Base-by-base conservation (phyloP, 2,329 filamentous ascomycete genomes). In the Neonectria sp. region DNA sequence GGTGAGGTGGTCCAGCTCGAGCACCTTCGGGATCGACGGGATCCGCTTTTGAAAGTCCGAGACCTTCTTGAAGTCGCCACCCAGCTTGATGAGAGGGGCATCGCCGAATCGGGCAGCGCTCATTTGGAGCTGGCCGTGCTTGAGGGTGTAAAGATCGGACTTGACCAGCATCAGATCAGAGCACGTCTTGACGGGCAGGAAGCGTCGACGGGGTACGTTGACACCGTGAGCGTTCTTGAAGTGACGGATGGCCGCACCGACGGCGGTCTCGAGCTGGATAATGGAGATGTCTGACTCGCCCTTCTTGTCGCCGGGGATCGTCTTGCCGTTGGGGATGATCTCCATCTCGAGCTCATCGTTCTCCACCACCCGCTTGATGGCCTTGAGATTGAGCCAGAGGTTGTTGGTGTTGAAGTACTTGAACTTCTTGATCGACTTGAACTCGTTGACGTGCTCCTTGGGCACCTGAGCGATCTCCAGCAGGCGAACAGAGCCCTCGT, bases 391-490 rank as follows among this genome's bases (percentile, higher is more conserved):
- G 89, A 99, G 93, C 96, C 96, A 99, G 86, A 99, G 98, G 90
- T 99, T 99, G 93, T 99, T 99, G 85, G 96, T 99, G 91, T 99
- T 99, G 92, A 99, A 99, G 91, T 99, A 99, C 90, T 97, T 98
- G 93, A 99, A 99, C 90, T 99, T 99, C 92, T 99, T 99, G 89
- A 99, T 99, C 55, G 95, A 98, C 92, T 99, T 99, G 94, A 99
- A 99, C 87, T 99, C 96, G 86, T 99, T 98, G 82, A 96, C 94
- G 86, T 99, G 96, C 88, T 99, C 94, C 91, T 98, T 99, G 85
- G 96, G 96, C 40, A 99, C 96, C 88, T 99, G 96, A 15, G 96
- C 96, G 78, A 99, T 98, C 88, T 99, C 96, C 60, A 99, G 93
- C 74, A 99, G 92, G 80, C 96, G 95, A 76, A 97, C 95, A 65